Base-by-base conservation (phyloP, 305 asterid species). In the Fraxinus albicans region DNA sequence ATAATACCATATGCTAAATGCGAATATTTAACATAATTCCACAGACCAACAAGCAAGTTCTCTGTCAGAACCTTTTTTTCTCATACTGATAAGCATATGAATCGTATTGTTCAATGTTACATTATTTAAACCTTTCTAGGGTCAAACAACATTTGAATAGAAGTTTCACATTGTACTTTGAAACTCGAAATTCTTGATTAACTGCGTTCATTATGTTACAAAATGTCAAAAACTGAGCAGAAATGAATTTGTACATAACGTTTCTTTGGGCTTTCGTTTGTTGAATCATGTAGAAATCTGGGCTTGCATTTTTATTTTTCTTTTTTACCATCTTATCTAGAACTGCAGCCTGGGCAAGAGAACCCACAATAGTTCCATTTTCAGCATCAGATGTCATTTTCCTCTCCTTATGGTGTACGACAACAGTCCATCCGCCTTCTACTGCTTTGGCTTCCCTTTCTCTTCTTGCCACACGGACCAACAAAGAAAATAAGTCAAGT, bases 341-440 rank as follows among this genome's bases (percentile, higher is more conserved):
- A 80, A 91, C 95, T 44, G 97, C 98, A 85, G 98, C 97, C 88
- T 91, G 93, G 79, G 95, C 90, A 80, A 94, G 94, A 85, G 98
- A 92, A 77, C 98, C 98, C 21, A 96, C 98, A 58, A 91, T 89
- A 38, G 88, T 83, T 86, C 99, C 98, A 86, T 88, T 90, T 83
- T 92, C 98, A 58, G 90, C 85, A 31, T 94, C 99, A 7, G 94
- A 89, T 0, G 95, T 94, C 92, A 92, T 96, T 83, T 96, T 96
- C 89, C 98, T 90, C 70, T 98, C 98, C 87, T 89, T 94, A 17
- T 96, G 97, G 77, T 96, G 98, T 82, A 89, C 93, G 58, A 94
- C 99, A 76, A 96, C 96, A 1, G 97, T 92, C 97, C 98, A 92
- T 79, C 99, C 98, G 83, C 91, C 98, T 81, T 91, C 98, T 55